A percentile compares a stretch with the other conserved stretches of the same genome.
Evolutionary conservation across 139 green algal genomes (phyloP).

Genomic region (Pleodorina starrii): DNA sequence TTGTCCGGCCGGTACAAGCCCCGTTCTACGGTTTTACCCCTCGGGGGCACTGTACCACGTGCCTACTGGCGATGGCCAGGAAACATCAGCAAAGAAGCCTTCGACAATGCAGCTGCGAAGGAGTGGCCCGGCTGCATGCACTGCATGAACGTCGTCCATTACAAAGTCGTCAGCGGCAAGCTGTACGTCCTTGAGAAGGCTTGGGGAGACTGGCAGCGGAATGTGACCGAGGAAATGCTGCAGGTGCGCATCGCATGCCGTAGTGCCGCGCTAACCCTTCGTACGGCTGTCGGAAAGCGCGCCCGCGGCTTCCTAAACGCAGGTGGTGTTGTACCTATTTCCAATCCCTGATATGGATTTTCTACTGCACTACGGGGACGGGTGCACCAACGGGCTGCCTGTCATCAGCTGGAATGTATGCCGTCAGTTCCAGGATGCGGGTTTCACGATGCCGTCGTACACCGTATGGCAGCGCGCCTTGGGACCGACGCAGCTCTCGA

Average conservation of each 20-base stretch:
- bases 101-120: conserved; percentile 2
- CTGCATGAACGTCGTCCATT: conserved; percentile 51
- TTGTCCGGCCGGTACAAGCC: neutral
- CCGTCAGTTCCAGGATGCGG: conserved; percentile 17
- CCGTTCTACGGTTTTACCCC: neutral
- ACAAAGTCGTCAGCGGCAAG: conserved; percentile 42
- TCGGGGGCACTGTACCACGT: neutral
- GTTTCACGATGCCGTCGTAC: conserved; percentile 62
- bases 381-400: conserved; percentile 14
- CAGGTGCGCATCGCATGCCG: neutral
- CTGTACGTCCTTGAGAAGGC: neutral
- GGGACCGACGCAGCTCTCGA: conserved; percentile 45
- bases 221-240: conserved; percentile 36
- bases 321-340: conserved; percentile 55
- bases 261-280: neutral
- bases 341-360: conserved; percentile 60
- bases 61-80: conserved; percentile 15
- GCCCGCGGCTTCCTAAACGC: neutral
- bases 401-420: conserved; percentile 45
- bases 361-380: conserved; percentile 59
- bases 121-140: conserved; percentile 35
- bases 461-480: conserved; percentile 52
- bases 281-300: neutral
- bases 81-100: neutral
- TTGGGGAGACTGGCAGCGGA: neutral